These are phyloP conservation scores for Chloranthus sessilifolius DNA, from an alignment of 164 flowering plant genomes.

Conservation along the genomic window DNA sequence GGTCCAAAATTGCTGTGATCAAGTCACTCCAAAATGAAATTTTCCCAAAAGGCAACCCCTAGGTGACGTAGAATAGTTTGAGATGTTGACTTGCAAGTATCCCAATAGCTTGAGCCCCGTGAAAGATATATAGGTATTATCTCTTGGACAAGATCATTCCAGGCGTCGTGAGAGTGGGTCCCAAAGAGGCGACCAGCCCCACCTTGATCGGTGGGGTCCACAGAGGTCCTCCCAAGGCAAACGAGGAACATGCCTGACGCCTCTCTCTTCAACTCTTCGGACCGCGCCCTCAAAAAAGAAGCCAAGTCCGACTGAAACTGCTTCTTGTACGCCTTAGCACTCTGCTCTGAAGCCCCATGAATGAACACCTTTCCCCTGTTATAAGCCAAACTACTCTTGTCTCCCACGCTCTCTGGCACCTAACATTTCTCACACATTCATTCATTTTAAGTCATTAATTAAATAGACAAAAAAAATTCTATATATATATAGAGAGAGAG, in stretches of 20 bases:
- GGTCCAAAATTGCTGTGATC: too few species aligned
- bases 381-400: conserved; percentile 57
- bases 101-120: too few species aligned
- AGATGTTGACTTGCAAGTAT: too few species aligned
- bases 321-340: conserved; percentile 55
- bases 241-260: conserved; percentile 85
- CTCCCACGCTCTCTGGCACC: conserved; percentile 71
- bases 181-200: conserved; percentile 87
- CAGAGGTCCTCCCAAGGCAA: conserved; percentile 70
- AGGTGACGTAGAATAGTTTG: too few species aligned
- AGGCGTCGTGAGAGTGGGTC: conserved; percentile 88
- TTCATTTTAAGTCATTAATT: too few species aligned
- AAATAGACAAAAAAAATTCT: too few species aligned
- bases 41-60: too few species aligned
- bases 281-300: conserved; percentile 45
- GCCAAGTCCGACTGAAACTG: conserved; percentile 69
- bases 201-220: conserved; percentile 82
- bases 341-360: conserved; percentile 56
- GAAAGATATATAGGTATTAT: too few species aligned
- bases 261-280: conserved; percentile 54
- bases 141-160: conserved; percentile 73
- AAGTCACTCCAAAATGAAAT: too few species aligned
- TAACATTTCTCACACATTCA: too few species aligned
- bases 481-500: too few species aligned
- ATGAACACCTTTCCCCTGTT: conserved; percentile 69